Evolutionary conservation across 495 filamentous ascomycete genomes (phyloP), one percentile per base, ranked within the genome.

Genomic region (Amphirosellinia nigrospora): DNA sequence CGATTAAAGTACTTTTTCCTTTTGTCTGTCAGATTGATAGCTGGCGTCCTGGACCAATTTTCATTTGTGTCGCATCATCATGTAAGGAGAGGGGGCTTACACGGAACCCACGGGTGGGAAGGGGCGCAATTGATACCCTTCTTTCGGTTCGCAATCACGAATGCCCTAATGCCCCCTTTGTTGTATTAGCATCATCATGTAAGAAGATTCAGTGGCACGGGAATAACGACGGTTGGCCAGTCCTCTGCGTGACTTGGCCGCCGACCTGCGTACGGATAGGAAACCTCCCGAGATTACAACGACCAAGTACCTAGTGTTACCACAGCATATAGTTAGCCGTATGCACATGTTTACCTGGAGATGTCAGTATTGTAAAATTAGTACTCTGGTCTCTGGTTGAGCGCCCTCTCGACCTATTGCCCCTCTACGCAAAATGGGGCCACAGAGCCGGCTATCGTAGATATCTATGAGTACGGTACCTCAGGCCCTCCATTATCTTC

Each of bases 181-280:
- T 69, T 69, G 56, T 69, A 69, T 41, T 50, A 53, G 59, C 59
- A 69, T 69, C 50, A 21, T 66, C 66, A 69, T 69, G 66, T 62
- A 62, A n/a, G 56, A 62, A 69, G 60, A 50, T 8, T 62, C 26
- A 26, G 66, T 62, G 66, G 43, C 66, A 41, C 38, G 38, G 21
- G 21, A 30, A 46, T 61, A 43, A 23, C 32, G 56, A 9, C 43
- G 34, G 56, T 56, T 43, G 38, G 61, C 38, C 43, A 68, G 39
- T 61, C 66, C 56, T 48, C 39, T 68, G 5, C 34, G 39, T 41
- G 28, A 21, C 55, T 34, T 69, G 43, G 43, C 56, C 56, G 43
- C 32, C 28, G 26, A 30, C 43, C 58, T 69, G 67, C 67, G 45
- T 69, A 69, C 67, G 53, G 68, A 70, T 56, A 19, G 36, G 48